Evolutionary conservation across 306 rosid species (phyloP).

Genomic region (Prunus fruticosa): DNA sequence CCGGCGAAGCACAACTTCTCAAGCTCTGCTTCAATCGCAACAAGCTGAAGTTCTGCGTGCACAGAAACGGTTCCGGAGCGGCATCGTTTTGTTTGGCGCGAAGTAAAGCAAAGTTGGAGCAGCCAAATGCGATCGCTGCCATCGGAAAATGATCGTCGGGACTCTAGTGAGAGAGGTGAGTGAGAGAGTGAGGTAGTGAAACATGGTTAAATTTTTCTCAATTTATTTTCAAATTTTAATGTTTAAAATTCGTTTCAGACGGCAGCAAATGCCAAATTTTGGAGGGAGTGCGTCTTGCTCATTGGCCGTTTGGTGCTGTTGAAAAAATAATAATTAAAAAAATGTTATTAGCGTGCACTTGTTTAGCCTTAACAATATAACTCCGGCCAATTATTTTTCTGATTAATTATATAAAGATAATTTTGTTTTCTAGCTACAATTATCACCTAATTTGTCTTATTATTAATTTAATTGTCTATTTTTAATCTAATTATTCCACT

Average conservation of each 20-base stretch:
- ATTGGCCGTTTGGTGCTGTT: conserved; percentile 5
- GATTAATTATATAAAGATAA: no score
- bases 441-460: background rate
- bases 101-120: conserved; percentile 15
- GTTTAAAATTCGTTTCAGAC: background rate
- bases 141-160: conserved; percentile 22
- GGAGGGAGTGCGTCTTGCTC: background rate
- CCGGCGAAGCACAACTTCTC: background rate
- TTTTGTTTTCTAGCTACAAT: background rate
- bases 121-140: conserved; percentile 30
- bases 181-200: background rate
- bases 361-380: no score
- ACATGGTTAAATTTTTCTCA: background rate
- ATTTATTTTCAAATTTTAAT: background rate
- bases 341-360: background rate
- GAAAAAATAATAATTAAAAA: no score
- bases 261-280: conserved; percentile 20
- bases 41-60: conserved; percentile 14
- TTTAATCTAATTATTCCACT: background rate
- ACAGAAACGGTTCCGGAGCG: background rate
- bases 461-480: background rate
- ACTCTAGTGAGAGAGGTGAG: background rate
- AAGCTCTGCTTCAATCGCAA: conserved; percentile 14
- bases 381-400: no score
- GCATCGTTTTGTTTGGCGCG: conserved; percentile 8